Conservation (phyloP, 176 grass and related monocot species). For the barley (Hordeum vulgare) region MorexV3_pseudomolecules_assembly NC_058521.1:84399584-84400083, state of each 20-base stretch:
- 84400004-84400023: slow-evolving; percentile 40
- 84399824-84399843: slow-evolving; percentile 60
- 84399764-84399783: slow-evolving; percentile 99
- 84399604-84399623: slow-evolving; percentile 7
- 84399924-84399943: slow-evolving; percentile 96
- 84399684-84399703: slow-evolving; percentile 98
- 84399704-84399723: slow-evolving; percentile 94
- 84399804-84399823: slow-evolving; percentile 76
- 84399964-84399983: slow-evolving; percentile 99
- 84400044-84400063: slow-evolving; percentile 15
- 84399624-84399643: background rate
- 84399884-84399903: slow-evolving; percentile 88
- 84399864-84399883: slow-evolving; percentile 98
- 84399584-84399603: background rate
- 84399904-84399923: slow-evolving; percentile 98
- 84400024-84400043: background rate
- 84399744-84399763: slow-evolving; percentile 92
- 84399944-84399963: slow-evolving; percentile 96
- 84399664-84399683: slow-evolving; percentile 18
- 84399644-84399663: background rate
- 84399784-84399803: slow-evolving; percentile 93
- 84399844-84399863: slow-evolving; percentile 82
- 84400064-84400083: background rate
- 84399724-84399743: slow-evolving; percentile 99
- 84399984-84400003: slow-evolving; percentile 99